Base-by-base conservation (phyloP, 495 filamentous ascomycete genomes). In the Hypoxylon subgilvum region DNA sequence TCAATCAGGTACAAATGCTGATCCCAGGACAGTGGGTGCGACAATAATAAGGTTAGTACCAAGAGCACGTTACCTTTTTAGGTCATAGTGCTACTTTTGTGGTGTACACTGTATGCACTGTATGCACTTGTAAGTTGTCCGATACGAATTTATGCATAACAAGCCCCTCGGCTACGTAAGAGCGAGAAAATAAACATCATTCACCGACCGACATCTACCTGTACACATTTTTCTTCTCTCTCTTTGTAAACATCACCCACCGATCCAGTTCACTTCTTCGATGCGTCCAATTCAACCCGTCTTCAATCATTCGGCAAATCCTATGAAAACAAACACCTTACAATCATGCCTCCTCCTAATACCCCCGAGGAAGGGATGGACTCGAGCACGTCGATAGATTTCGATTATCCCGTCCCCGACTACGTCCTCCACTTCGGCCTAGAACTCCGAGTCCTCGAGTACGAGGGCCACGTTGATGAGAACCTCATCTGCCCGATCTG, bases 401-500 rank as follows among this genome's bases (percentile, higher is more conserved):
- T 66, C 25, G 55, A 65, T 4, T 52, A 65, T 32, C 30, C 63
- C 2, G 32, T 61, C 17, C 21, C 34, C 31, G 27, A 48, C 25
- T 56, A 63, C 3, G 16, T 49, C 47, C 6, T 52, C 7, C 5
- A 23, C 10, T 25, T 52, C 8, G 6, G 36, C 18, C 25, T 83
- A 19, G 90, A 96, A 67, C 75, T 91, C 45, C 82, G 88, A 51
- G 68, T 77, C 14, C 78, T 96, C 51, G 88, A 91, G 28, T 90
- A 92, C 70, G 77, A 86, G 44, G 79, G 77, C 16, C 67, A 73
- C 23, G 82, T 87, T 53, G 91, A 95, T 71, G 82, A 86, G 55
- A 89, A 92, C 56, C 81, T 95, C 13, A 82, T 90, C 71, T 96
- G 91, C 59, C 82, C 90, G 6, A 91, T 96, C 48, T 96, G 91